These are phyloP conservation scores for Calocera cornea DNA, from an alignment of 768 basidiomycete species.

Conservation along the genomic window DNA sequence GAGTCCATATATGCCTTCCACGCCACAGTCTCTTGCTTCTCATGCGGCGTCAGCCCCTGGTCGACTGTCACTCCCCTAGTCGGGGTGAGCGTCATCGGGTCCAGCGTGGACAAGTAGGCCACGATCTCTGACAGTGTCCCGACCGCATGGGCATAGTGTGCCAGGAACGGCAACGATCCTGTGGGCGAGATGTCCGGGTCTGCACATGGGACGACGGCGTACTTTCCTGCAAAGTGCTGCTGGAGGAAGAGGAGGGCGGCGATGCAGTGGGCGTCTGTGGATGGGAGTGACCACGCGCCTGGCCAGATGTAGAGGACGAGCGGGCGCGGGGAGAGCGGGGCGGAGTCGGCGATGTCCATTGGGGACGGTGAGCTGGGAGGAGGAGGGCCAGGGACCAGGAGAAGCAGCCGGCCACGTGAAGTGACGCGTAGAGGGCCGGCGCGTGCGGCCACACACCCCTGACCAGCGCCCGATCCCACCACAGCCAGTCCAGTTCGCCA, in stretches of 20 bases:
- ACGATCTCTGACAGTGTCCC: constrained; percentile 48
- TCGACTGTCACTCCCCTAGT: constrained; percentile 33
- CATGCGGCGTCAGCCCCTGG: constrained; percentile 29
- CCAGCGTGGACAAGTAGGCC: constrained; percentile 46
- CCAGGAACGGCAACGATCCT: constrained; percentile 60
- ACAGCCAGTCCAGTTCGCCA: no score
- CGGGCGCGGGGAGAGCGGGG: neutral
- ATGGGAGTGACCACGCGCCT: constrained; percentile 46
- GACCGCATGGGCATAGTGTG: constrained; percentile 39
- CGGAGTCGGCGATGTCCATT: no score
- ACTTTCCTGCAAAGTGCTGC: constrained; percentile 52
- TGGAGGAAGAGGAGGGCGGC: constrained; percentile 57
- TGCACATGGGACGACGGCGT: constrained; percentile 44
- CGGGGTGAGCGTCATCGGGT: constrained; percentile 16
- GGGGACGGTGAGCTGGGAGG: no score
- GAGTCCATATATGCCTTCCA: constrained; percentile 55
- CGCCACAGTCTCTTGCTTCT: constrained; percentile 44
- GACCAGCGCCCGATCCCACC: no score
- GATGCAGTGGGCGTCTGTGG: constrained; percentile 52
- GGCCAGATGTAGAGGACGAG: constrained; percentile 55
- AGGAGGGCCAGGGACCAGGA: no score
- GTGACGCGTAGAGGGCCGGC: no score
- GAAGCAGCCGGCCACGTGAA: no score
- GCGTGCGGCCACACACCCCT: no score
- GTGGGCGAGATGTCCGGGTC: constrained; percentile 62